Evolutionary conservation across 306 rosid species (phyloP).

Genomic region (Gastrolobium villosum): DNA sequence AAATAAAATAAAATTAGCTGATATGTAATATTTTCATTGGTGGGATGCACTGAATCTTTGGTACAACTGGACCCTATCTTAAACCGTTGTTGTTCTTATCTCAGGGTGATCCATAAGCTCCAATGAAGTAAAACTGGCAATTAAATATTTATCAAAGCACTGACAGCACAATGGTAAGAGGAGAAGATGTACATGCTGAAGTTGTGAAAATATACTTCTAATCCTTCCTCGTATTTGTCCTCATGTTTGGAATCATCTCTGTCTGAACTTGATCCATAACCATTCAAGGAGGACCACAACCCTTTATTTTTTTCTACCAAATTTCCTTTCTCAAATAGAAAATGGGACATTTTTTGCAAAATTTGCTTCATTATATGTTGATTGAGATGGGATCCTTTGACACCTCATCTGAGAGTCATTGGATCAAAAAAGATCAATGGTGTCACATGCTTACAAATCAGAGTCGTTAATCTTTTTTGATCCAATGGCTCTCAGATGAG

Average conservation of each 20-base stretch:
- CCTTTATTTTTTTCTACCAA: neutral
- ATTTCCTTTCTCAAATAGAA: neutral
- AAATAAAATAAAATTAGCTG: no score
- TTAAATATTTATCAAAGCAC: conserved; percentile 21
- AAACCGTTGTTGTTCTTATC: conserved; percentile 43
- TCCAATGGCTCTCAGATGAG: no score
- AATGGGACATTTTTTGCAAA: conserved; percentile 1
- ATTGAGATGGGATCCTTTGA: no score
- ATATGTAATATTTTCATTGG: no score
- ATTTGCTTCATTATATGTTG: neutral
- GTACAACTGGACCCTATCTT: conserved; percentile 53
- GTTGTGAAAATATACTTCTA: conserved; percentile 17
- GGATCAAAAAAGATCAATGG: no score
- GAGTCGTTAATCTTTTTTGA: no score
- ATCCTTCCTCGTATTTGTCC: conserved; percentile 46
- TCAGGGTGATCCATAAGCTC: conserved; percentile 38
- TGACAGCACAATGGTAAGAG: conserved; percentile 39
- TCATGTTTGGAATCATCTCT: conserved; percentile 40
- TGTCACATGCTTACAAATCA: no score
- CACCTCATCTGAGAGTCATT: no score
- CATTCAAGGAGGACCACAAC: conserved; percentile 56
- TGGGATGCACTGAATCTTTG: no score
- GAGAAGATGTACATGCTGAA: conserved; percentile 39
- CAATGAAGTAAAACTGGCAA: conserved; percentile 38
- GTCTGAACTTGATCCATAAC: conserved; percentile 38